Percentiles rank a stretch among this genome's conserved stretches.
phyloP scores from a whole-genome alignment of 257 asterid genomes.

The Solanum appendiculatum region DNA sequence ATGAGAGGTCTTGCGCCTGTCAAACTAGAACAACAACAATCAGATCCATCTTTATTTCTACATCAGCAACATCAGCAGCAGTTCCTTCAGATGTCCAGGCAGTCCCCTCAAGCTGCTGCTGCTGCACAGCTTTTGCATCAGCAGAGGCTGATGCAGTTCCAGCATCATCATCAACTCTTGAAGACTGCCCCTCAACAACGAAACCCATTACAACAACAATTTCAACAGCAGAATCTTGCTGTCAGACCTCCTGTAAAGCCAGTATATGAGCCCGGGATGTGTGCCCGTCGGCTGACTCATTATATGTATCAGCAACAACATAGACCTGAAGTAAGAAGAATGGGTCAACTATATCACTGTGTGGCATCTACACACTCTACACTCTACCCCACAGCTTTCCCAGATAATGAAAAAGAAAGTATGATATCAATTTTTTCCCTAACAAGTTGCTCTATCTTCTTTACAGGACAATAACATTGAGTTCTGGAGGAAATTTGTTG shows the following conservation, averaged over 20 bases:
- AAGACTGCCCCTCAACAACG: slow-evolving; percentile 81
- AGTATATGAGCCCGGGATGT: slow-evolving; percentile 92
- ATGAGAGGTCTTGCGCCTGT: slow-evolving; percentile 56
- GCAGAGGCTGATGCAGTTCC: slow-evolving; percentile 69
- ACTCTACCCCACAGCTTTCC: neutral
- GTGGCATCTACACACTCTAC: neutral
- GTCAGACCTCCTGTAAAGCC: slow-evolving; percentile 59
- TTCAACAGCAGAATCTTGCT: slow-evolving; percentile 54
- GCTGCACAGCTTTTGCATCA: slow-evolving; percentile 79
- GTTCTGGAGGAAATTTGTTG: slow-evolving; percentile 88
- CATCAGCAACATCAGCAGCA: slow-evolving; percentile 54
- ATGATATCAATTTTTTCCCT: too few species aligned
- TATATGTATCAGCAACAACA: slow-evolving; percentile 96
- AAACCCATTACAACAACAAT: slow-evolving; percentile 49
- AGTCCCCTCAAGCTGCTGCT: slow-evolving; percentile 58
- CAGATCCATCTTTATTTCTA: slow-evolving; percentile 59
- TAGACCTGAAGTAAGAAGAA: slow-evolving; percentile 72
- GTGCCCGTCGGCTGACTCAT: slow-evolving; percentile 91
- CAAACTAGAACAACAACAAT: slow-evolving; percentile 71
- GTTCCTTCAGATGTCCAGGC: slow-evolving; percentile 46
- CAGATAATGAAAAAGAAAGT: too few species aligned
- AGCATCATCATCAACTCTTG: slow-evolving; percentile 68
- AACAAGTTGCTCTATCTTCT: neutral
- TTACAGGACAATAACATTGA: slow-evolving; percentile 81
- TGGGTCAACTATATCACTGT: neutral